Conservation (phyloP, 805 yeast species). For the Kockiozyma suomiensis region DNA sequence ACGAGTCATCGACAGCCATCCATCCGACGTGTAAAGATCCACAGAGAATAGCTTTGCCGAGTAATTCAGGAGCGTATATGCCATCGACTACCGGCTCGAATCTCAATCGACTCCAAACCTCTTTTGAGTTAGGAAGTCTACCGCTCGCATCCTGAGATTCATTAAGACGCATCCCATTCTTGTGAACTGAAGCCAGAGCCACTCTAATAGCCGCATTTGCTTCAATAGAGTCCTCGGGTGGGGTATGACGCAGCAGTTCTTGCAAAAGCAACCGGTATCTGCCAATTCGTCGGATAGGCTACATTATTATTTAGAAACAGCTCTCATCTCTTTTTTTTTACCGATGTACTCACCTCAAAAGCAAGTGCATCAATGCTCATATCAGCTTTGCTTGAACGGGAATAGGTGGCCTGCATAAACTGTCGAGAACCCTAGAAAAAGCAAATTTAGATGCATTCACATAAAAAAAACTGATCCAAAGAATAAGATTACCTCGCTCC, state of each 20-base stretch:
- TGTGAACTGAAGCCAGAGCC: slow-evolving; percentile 13
- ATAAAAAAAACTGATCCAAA: too few species aligned
- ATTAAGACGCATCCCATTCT: slow-evolving; percentile 12
- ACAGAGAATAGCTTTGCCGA: slow-evolving; percentile 27
- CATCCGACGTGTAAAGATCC: slow-evolving; percentile 32
- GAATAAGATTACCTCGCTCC: slow-evolving; percentile 23
- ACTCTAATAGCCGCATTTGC: slow-evolving; percentile 2
- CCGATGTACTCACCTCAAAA: slow-evolving; percentile 9
- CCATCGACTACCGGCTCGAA: slow-evolving; percentile 9
- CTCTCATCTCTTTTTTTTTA: not conserved
- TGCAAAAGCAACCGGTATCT: slow-evolving; percentile 26
- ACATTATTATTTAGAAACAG: not conserved
- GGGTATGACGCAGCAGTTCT: slow-evolving; percentile 16
- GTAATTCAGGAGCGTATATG: slow-evolving; percentile 12
- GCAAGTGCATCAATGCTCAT: slow-evolving; percentile 25
- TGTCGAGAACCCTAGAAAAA: slow-evolving; percentile 17
- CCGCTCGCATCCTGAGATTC: not conserved
- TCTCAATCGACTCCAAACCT: slow-evolving; percentile 23
- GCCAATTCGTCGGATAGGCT: slow-evolving; percentile 27
- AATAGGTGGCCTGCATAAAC: slow-evolving; percentile 19
- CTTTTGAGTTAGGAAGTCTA: slow-evolving; percentile 4
- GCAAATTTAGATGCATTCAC: too few species aligned
- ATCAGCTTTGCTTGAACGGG: slow-evolving; percentile 16
- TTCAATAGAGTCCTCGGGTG: slow-evolving; percentile 22
- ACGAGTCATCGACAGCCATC: slow-evolving; percentile 22